Conservation (phyloP, 2,329 filamentous ascomycete species). For the Neoscytalidium dimidiatum region DNA sequence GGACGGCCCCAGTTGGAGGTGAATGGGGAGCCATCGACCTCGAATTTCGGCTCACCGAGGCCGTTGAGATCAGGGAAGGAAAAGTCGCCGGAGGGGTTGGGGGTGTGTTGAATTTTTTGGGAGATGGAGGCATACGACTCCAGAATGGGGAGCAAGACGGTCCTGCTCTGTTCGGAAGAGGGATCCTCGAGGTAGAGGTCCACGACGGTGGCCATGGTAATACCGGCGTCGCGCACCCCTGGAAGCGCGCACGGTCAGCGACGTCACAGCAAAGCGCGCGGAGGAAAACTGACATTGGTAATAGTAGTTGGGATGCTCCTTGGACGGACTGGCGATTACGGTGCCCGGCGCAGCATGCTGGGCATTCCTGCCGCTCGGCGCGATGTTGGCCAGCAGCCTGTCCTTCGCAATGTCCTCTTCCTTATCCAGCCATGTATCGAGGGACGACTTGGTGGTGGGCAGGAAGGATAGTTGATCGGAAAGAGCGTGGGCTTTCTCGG, state of each 20-base stretch:
- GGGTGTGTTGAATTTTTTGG: constrained; percentile 39
- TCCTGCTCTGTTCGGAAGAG: constrained; percentile 27
- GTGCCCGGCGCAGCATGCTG: constrained; percentile 39
- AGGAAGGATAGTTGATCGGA: background rate
- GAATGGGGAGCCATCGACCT: constrained; percentile 40
- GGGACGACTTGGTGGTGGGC: background rate
- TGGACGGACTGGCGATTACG: constrained; percentile 47
- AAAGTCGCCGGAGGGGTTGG: constrained; percentile 38
- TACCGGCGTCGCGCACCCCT: constrained; percentile 48
- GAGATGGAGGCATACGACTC: constrained; percentile 37
- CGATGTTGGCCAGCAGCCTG: constrained; percentile 44
- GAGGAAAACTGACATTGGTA: constrained; percentile 44
- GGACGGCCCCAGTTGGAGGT: constrained; percentile 44
- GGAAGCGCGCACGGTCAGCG: background rate
- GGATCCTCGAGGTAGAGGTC: constrained; percentile 38
- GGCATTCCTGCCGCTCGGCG: constrained; percentile 43
- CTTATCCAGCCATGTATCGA: constrained; percentile 39
- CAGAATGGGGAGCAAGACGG: constrained; percentile 32
- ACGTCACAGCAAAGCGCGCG: background rate
- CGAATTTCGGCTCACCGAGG: constrained; percentile 48
- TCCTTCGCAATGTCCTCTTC: constrained; percentile 39
- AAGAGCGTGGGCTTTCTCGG: background rate
- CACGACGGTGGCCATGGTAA: constrained; percentile 45
- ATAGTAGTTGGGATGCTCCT: constrained; percentile 44
- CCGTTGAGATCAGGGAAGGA: constrained; percentile 36